phyloP scores from a whole-genome alignment of 495 filamentous ascomycete species.

The Hypoxylon crocopeplum region DNA sequence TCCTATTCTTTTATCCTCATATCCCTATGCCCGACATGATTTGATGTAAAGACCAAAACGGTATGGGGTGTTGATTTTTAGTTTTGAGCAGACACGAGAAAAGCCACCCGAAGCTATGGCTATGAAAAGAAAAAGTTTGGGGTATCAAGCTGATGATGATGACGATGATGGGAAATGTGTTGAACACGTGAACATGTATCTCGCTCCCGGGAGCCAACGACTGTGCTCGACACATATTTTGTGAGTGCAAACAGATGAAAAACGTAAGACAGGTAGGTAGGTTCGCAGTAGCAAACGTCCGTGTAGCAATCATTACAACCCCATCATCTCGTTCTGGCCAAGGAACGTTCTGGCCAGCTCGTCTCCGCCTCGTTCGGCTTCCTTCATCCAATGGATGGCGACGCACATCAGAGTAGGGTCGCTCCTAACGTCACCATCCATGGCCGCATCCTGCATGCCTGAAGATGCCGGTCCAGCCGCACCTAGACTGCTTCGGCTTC shows the following conservation, averaged over 20 bases:
- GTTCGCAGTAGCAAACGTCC: constrained; percentile 25
- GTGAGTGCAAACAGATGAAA: constrained; percentile 29
- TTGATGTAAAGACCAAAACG: constrained; percentile 21
- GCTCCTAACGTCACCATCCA: constrained; percentile 63
- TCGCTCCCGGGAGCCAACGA: constrained; percentile 17
- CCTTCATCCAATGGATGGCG: constrained; percentile 98
- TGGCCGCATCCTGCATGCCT: constrained; percentile 42
- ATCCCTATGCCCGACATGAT: constrained; percentile 21
- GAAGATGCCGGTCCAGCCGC: constrained; percentile 35
- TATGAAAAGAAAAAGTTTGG: constrained; percentile 16
- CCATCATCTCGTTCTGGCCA: constrained; percentile 63
- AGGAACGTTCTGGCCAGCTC: constrained; percentile 85
- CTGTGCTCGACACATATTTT: constrained; percentile 10
- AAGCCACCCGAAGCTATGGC: constrained; percentile 6
- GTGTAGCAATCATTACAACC: constrained; percentile 32
- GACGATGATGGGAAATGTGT: constrained; percentile 17
- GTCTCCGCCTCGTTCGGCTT: constrained; percentile 85
- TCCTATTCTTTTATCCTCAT: constrained; percentile 34
- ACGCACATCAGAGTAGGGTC: constrained; percentile 95
- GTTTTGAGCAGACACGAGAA: constrained; percentile 25
- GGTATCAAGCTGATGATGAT: constrained; percentile 22
- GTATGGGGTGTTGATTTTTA: constrained; percentile 34
- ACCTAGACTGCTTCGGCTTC: constrained; percentile 32
- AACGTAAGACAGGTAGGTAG: constrained; percentile 28
- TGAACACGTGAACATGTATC: constrained; percentile 31